Conservation (phyloP, 495 filamentous ascomycete genomes). For the Trichoderma parareesei region DNA sequence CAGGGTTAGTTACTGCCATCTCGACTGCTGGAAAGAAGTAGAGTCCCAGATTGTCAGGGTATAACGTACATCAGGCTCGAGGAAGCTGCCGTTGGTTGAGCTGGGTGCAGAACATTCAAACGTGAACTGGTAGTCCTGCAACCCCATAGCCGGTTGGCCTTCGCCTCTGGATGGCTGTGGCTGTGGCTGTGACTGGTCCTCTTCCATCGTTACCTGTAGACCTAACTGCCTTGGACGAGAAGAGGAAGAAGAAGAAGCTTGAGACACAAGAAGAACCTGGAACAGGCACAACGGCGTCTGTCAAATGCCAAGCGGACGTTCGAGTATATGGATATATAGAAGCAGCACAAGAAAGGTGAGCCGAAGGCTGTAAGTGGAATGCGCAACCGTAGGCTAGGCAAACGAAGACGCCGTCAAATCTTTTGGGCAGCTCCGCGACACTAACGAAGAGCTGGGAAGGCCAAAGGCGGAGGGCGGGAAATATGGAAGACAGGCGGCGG, state of each 20-base stretch:
- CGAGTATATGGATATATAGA: not conserved
- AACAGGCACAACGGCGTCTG: no score
- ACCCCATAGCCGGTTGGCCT: not conserved
- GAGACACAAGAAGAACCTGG: not conserved
- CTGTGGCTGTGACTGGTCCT: not conserved
- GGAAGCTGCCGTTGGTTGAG: not conserved
- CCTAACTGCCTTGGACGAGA: no score
- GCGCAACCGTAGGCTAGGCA: not conserved
- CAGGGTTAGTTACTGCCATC: not conserved
- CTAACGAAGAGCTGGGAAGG: no score
- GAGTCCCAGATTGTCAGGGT: no score
- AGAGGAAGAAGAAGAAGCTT: not conserved
- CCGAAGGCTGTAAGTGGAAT: not conserved
- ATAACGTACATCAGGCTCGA: not conserved
- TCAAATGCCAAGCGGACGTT: not conserved
- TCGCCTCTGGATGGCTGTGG: not conserved
- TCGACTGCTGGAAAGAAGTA: not conserved
- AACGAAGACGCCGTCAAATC: not conserved
- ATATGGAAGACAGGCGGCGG: not conserved
- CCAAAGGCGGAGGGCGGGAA: not conserved
- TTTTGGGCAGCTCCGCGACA: no score
- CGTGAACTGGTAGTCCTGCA: not conserved
- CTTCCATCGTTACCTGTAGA: not conserved
- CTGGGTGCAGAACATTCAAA: not conserved
- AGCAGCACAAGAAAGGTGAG: not conserved